Evolutionary conservation across 2,329 filamentous ascomycete species (phyloP), one percentile per base, ranked within the genome.

Genomic region (Phaeomoniella chlamydospora): DNA sequence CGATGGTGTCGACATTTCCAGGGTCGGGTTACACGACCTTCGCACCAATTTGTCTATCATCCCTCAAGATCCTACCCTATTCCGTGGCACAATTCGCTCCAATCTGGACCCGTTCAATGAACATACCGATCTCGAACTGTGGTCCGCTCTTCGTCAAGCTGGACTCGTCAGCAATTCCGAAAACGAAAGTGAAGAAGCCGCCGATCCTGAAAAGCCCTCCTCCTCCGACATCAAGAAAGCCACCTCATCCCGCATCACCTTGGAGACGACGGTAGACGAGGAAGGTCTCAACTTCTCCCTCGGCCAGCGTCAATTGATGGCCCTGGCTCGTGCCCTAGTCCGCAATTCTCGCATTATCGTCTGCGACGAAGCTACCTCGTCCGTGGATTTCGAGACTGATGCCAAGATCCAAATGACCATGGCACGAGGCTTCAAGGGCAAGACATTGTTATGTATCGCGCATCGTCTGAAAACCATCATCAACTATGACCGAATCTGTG

Each of bases 221-320:
- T 14, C 16, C 4, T 39, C 45, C 18, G 45, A 53, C 19, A 39
- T 45, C 22, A 37, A 39, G 9, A 14, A 18, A 13, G 36, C 42
- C 14, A 30, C 14, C 12, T 22, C 32, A 31, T 50, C 40, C 34
- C 75, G 81, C 38, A 80, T 94, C 41, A 77, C 85, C 44, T 77
- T 98, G 15, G 88, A 96, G 57, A 80, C 72, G 12, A 51, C 74
- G 2, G 88, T 96, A 2, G 86, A 94, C 48, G 90, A 96, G 53
- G 88, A 94, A 60, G 90, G 90, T 0, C 70, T 94, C 41, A 96
- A 96, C 59, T 94, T 94, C 65, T 93, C 85, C 0, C 77, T 96
- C 6, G 88, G 88, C 4, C 88, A 96, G 61, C 76, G 90, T 3
- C 90, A 96, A 58, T 73, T 96, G 34, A 93, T 96, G 81, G 90